Conservation (phyloP, 1,284 basidiomycete species). For the Malassezia restricta region DNA sequence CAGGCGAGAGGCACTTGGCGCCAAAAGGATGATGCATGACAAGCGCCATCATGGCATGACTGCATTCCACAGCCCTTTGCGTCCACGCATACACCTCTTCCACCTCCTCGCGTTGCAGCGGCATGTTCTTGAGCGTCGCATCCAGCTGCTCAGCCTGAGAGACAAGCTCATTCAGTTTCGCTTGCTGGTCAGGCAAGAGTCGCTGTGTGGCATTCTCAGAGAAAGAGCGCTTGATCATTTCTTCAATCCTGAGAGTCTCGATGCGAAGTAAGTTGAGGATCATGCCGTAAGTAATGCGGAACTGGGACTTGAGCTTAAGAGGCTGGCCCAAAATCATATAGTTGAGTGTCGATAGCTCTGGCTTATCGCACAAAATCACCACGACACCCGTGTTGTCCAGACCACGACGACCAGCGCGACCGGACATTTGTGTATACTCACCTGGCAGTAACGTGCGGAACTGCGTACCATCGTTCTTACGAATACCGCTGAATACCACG, state of each 20-base stretch:
- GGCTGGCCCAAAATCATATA: constrained; percentile 89
- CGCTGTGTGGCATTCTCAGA: constrained; percentile 93
- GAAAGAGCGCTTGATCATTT: constrained; percentile 99
- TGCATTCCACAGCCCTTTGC: constrained; percentile 57
- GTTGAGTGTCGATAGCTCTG: constrained; percentile 57
- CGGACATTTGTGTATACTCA: constrained; percentile 94
- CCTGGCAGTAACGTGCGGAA: constrained; percentile 61
- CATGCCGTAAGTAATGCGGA: constrained; percentile 98
- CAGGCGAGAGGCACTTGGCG: constrained; percentile 58
- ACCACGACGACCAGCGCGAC: constrained; percentile 88
- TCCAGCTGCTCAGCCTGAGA: constrained; percentile 66
- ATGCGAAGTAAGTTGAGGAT: constrained; percentile 92
- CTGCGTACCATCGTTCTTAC: constrained; percentile 86
- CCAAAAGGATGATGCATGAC: constrained; percentile 59
- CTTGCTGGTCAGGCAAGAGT: constrained; percentile 82
- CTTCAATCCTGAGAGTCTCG: constrained; percentile 89
- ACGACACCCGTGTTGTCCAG: constrained; percentile 91
- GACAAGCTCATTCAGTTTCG: constrained; percentile 54
- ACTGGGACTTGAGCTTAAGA: constrained; percentile 86
- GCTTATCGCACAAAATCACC: constrained; percentile 67
- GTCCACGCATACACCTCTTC: constrained; percentile 67
- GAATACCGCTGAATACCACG: constrained; percentile 87
- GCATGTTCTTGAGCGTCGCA: constrained; percentile 21
- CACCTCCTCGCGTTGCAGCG: constrained; percentile 53
- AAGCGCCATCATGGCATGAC: constrained; percentile 58